Evolutionary conservation across 257 asterid genomes (phyloP).

Genomic region (Dorcoceras hygrometricum): DNA sequence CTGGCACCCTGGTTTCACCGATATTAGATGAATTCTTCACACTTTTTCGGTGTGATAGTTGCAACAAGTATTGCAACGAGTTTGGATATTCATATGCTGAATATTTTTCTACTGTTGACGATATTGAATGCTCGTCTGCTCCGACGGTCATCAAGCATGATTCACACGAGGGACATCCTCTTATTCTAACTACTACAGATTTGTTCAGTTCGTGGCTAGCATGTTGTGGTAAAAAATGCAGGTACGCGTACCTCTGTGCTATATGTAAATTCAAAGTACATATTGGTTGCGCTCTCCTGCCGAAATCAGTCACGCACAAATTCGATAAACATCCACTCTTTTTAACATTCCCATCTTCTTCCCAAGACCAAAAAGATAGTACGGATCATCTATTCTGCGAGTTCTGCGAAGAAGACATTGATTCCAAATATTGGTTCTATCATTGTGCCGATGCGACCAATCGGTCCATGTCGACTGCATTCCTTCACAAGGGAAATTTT

Average conservation of each 20-base stretch:
- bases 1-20: background rate
- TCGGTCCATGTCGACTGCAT: background rate
- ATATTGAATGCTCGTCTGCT: background rate
- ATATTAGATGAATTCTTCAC: background rate
- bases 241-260: background rate
- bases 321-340: background rate
- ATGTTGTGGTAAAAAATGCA: background rate
- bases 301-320: background rate
- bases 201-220: background rate
- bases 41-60: background rate
- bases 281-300: background rate
- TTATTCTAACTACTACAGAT: no score
- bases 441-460: slow-evolving; percentile 8
- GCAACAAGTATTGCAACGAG: background rate
- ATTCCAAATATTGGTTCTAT: background rate
- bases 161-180: background rate
- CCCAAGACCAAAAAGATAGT: background rate
- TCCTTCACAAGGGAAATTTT: background rate
- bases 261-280: background rate
- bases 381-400: background rate
- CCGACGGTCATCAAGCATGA: background rate
- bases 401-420: background rate
- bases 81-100: background rate
- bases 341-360: background rate
- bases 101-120: accelerated